Percentiles rank a stretch among this genome's conserved stretches.
Conservation (phyloP, 495 filamentous ascomycete species). For the Penicillium chermesinum region DNA sequence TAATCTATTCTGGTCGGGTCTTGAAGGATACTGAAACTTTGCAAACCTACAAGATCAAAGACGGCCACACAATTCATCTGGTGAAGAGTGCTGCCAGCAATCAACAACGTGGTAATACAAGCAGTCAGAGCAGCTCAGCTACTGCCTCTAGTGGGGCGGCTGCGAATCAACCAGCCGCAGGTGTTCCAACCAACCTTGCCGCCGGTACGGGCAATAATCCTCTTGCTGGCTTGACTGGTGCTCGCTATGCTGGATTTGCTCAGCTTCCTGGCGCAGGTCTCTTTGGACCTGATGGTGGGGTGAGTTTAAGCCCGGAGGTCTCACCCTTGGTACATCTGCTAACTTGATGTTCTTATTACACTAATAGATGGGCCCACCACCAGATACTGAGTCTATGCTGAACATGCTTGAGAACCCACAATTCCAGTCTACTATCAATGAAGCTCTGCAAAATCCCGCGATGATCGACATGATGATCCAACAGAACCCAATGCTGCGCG, state of each 20-base stretch:
- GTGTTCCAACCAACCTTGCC: slow-evolving; percentile 84
- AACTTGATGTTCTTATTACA: slow-evolving; percentile 2
- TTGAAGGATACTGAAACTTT: slow-evolving; percentile 89
- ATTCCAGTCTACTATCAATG: slow-evolving; percentile 78
- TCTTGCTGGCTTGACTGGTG: slow-evolving; percentile 85
- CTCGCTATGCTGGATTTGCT: slow-evolving; percentile 87
- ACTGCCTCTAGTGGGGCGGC: slow-evolving; percentile 46
- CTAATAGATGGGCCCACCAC: slow-evolving; percentile 81
- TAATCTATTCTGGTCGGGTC: slow-evolving; percentile 96
- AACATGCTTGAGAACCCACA: slow-evolving; percentile 82
- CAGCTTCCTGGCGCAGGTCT: slow-evolving; percentile 81
- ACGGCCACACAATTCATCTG: slow-evolving; percentile 91
- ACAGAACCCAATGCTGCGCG: slow-evolving; percentile 79
- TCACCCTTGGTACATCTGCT: slow-evolving; percentile 10
- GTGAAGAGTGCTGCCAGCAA: slow-evolving; percentile 96
- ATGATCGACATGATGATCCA: slow-evolving; percentile 91
- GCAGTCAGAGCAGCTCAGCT: slow-evolving; percentile 44
- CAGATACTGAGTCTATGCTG: slow-evolving; percentile 71
- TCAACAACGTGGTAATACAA: slow-evolving; percentile 54
- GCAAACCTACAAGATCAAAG: slow-evolving; percentile 85
- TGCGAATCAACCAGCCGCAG: slow-evolving; percentile 46
- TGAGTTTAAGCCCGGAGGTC: slow-evolving; percentile 47
- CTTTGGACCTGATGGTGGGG: slow-evolving; percentile 95
- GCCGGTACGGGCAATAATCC: slow-evolving; percentile 89
- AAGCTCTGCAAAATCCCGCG: slow-evolving; percentile 86